Base-by-base conservation (phyloP, 306 rosid species). In the Mucuna pruriens region DNA sequence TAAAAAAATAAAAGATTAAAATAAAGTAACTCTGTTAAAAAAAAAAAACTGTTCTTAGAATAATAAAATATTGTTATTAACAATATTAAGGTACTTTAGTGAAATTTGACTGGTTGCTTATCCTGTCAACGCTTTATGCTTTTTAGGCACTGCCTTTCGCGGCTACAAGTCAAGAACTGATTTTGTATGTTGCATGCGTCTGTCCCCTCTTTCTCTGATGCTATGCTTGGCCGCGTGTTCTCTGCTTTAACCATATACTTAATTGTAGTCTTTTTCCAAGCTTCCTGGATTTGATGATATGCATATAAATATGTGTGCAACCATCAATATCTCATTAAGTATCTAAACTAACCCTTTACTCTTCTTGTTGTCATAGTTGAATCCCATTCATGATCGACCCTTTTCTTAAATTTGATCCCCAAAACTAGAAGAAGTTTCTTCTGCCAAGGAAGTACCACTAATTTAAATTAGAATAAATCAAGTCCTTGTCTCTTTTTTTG, bases 201-300 rank as follows among this genome's bases (percentile, higher is more conserved):
- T 65, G 60, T 51, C 22, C 38, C 79, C 66, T 22, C 36, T 83
- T 84, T 74, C 49, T 85, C 85, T 77, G 89, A 75, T 83, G 58
- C 45, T 40, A 22, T 49, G 26, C 75, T 68, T 64, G 54, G 84
- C 85, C 87, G 88, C 93, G 90, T 89, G 89, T 83, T 84, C 86
- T 80, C 31, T 70, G 45, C 78, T 81, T 20, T 71, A 89, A 80
- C 95, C 93, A 86, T 86, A 83, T 73, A 87, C 38, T 85, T 45
- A 25, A 85, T 71, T 80, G 36, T 7, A 25, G 4, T 40, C 33
- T n/a, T 22, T 22, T 23, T 69, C 61, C 55, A 68, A 38, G 31
- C 49, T 46, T 55, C 17, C 9, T 42, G 26, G 46, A 13, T 23
- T 23, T 69, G 4, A 29, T 45, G n/a, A n/a, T 1, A 39, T 55